phyloP scores from a whole-genome alignment of 129 eudicot species.

The Escallonia herrerae region DNA sequence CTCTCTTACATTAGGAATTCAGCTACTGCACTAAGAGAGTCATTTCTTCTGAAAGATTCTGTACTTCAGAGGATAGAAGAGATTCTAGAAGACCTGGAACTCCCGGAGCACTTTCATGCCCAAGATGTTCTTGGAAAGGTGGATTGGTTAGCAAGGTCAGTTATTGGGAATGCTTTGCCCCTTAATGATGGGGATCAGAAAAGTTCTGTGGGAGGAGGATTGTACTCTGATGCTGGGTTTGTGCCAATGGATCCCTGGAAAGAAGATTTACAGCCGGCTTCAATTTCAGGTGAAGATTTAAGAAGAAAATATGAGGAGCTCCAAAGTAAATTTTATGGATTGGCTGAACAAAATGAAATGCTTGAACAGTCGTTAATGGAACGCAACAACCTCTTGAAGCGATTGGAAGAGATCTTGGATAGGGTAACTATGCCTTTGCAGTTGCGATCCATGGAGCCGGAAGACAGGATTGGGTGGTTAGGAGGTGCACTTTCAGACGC shows the following conservation, averaged over 20 bases:
- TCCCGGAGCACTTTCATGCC: constrained; percentile 81
- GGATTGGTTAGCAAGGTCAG: constrained; percentile 81
- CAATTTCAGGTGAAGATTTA: constrained; percentile 48
- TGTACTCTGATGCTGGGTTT: constrained; percentile 53
- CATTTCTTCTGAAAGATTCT: constrained; percentile 90
- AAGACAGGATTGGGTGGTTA: constrained; percentile 86
- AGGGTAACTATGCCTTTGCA: constrained; percentile 67
- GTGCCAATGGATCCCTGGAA: constrained; percentile 45
- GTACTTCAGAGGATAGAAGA: constrained; percentile 90
- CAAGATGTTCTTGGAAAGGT: constrained; percentile 75
- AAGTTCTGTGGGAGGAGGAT: constrained; percentile 45
- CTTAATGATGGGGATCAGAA: constrained; percentile 47
- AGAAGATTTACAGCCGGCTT: constrained; percentile 44
- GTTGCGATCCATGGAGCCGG: constrained; percentile 79
- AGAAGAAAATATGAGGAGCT: constrained; percentile 69
- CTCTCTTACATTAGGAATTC: constrained; percentile 96
- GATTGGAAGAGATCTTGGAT: constrained; percentile 83
- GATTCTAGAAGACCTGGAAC: constrained; percentile 79
- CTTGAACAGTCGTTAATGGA: constrained; percentile 94
- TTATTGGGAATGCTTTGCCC: constrained; percentile 54
- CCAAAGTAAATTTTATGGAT: constrained; percentile 69
- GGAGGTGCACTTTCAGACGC: constrained; percentile 63
- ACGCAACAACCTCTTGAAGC: constrained; percentile 76
- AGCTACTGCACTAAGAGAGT: constrained; percentile 91
- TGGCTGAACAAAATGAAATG: constrained; percentile 99